These are phyloP conservation scores for Cubamyces sp. DNA, from an alignment of 768 basidiomycete genomes.

Conservation along the genomic window DNA sequence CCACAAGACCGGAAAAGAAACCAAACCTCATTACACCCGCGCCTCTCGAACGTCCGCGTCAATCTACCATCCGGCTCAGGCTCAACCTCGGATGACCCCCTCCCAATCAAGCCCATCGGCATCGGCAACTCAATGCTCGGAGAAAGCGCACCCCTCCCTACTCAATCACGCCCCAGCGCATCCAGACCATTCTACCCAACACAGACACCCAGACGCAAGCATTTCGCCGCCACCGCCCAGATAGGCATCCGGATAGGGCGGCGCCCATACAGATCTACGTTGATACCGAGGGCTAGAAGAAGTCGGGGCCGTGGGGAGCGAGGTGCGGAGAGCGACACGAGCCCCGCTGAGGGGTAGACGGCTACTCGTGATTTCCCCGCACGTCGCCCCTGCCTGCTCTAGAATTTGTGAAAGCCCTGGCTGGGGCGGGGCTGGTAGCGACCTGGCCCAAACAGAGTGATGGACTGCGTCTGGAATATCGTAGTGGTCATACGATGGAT, in stretches of 20 bases:
- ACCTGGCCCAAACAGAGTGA: too few species aligned
- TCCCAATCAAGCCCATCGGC: too few species aligned
- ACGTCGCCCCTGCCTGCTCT: background rate
- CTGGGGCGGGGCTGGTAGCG: too few species aligned
- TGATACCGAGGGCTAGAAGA: constrained; percentile 7
- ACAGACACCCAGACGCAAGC: background rate
- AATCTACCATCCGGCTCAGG: background rate
- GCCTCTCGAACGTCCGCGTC: too few species aligned
- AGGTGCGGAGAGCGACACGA: background rate
- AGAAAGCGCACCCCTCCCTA: background rate
- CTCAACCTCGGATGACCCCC: background rate
- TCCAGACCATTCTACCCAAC: background rate
- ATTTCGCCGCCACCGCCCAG: background rate
- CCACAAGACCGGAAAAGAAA: too few species aligned
- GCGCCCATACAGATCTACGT: background rate
- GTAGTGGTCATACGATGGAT: too few species aligned
- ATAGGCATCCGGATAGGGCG: constrained; percentile 9
- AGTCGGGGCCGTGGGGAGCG: background rate
- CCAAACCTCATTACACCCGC: too few species aligned
- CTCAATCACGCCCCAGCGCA: background rate
- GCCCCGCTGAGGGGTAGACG: background rate
- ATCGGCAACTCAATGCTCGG: background rate
- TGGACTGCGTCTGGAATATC: too few species aligned
- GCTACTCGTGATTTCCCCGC: background rate
- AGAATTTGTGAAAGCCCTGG: background rate